Evolutionary conservation across 2,329 filamentous ascomycete species (phyloP).

Genomic region (Dactylellina sp.): DNA sequence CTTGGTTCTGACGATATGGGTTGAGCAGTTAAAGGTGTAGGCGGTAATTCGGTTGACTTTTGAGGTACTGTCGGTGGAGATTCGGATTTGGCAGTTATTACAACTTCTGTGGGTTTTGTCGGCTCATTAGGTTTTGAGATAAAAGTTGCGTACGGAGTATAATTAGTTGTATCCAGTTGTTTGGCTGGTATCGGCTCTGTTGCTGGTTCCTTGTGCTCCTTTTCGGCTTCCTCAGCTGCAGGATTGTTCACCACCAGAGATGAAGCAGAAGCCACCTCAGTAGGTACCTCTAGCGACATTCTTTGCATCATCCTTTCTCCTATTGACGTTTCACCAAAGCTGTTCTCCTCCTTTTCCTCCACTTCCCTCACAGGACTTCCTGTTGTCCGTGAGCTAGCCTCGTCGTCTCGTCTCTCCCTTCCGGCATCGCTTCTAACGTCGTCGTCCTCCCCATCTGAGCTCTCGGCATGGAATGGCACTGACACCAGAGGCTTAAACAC

Average conservation of each 20-base stretch:
- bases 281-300: slow-evolving; percentile 9
- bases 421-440: slow-evolving; percentile 26
- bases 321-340: not conserved
- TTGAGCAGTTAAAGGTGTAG: not conserved
- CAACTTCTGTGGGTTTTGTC: not conserved
- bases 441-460: slow-evolving; percentile 50
- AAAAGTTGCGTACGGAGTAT: not conserved
- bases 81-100: not conserved
- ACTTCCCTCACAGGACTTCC: slow-evolving; percentile 48
- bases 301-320: slow-evolving; percentile 25
- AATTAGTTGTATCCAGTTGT: not conserved
- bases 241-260: not conserved
- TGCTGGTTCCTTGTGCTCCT: not conserved
- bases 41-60: not conserved
- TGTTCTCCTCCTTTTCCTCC: slow-evolving; percentile 15
- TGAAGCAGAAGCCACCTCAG: slow-evolving; percentile 3
- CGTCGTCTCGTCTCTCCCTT: slow-evolving; percentile 33
- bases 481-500: slow-evolving; percentile 33
- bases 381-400: slow-evolving; percentile 49
- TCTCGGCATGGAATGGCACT: slow-evolving; percentile 40
- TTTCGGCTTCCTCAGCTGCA: not conserved
- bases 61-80: not conserved
- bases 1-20: not conserved
- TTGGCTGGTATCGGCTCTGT: not conserved
- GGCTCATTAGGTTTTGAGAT: slow-evolving; percentile 10